Evolutionary conservation across 2,329 filamentous ascomycete genomes (phyloP).

Genomic region (Talaromyces sp.): DNA sequence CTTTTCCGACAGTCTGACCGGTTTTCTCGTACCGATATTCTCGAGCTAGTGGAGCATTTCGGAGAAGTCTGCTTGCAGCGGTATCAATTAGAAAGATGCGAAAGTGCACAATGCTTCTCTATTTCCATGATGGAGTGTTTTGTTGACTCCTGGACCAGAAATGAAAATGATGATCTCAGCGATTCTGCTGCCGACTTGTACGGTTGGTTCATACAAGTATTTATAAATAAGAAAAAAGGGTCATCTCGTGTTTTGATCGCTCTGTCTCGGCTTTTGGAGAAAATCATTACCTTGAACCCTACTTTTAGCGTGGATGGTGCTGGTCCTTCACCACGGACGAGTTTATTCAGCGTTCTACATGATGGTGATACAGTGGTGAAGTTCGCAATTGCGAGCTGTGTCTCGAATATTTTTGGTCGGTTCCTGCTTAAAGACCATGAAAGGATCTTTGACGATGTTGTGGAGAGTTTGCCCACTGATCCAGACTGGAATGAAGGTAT

Average conservation of each 20-base stretch:
- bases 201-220: constrained; percentile 64
- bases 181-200: constrained; percentile 71
- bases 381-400: constrained; percentile 63
- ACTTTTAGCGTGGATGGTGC: constrained; percentile 59
- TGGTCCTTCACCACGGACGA: constrained; percentile 62
- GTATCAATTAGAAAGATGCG: constrained; percentile 65
- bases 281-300: constrained; percentile 61
- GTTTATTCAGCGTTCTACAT: constrained; percentile 66
- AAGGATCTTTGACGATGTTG: constrained; percentile 74
- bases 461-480: constrained; percentile 71
- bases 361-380: constrained; percentile 66
- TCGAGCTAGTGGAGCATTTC: constrained; percentile 44
- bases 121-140: constrained; percentile 64
- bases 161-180: constrained; percentile 54
- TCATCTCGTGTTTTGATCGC: constrained; percentile 64
- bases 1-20: constrained; percentile 27
- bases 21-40: constrained; percentile 33
- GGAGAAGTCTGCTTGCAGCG: constrained; percentile 47
- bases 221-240: constrained; percentile 62
- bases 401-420: constrained; percentile 71
- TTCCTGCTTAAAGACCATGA: constrained; percentile 82
- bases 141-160: constrained; percentile 58
- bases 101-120: constrained; percentile 63
- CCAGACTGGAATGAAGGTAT: constrained; percentile 72
- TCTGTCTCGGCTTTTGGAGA: constrained; percentile 64